Evolutionary conservation across 306 rosid species (phyloP).

Genomic region (Fagus sylvatica): DNA sequence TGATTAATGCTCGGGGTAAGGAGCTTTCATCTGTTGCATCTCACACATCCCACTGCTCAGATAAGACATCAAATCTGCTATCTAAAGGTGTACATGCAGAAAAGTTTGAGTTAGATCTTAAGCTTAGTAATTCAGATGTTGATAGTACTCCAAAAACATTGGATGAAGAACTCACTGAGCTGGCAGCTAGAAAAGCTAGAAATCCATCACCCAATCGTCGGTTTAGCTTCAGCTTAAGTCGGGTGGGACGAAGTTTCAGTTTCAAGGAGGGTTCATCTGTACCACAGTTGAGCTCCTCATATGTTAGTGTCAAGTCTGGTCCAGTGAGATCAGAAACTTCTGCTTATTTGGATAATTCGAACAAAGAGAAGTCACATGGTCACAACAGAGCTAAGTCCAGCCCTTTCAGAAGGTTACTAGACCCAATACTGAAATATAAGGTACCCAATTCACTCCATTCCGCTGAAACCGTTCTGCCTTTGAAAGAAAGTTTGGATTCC

Average conservation of each 20-base stretch:
- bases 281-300: constrained; percentile 55
- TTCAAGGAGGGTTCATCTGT: constrained; percentile 63
- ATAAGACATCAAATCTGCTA: constrained; percentile 31
- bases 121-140: constrained; percentile 30
- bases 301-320: constrained; percentile 64
- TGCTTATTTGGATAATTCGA: constrained; percentile 32
- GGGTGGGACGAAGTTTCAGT: constrained; percentile 83
- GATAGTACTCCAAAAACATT: constrained; percentile 27
- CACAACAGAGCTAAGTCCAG: constrained; percentile 73
- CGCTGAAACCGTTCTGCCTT: constrained; percentile 31
- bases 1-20: constrained; percentile 23
- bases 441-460: constrained; percentile 41
- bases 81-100: constrained; percentile 32
- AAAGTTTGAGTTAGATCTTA: constrained; percentile 20
- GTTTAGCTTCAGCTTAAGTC: constrained; percentile 68
- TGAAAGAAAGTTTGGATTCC: constrained; percentile 42
- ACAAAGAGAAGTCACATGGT: constrained; percentile 45
- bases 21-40: constrained; percentile 40
- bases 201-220: constrained; percentile 55
- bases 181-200: constrained; percentile 41
- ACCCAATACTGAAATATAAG: constrained; percentile 70
- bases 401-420: constrained; percentile 69
- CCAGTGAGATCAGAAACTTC: constrained; percentile 55
- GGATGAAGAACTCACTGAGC: constrained; percentile 47
- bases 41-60: constrained; percentile 29